Evolutionary conservation across 2,329 filamentous ascomycete genomes (phyloP).

Genomic region (Ophiostoma ulmi): DNA sequence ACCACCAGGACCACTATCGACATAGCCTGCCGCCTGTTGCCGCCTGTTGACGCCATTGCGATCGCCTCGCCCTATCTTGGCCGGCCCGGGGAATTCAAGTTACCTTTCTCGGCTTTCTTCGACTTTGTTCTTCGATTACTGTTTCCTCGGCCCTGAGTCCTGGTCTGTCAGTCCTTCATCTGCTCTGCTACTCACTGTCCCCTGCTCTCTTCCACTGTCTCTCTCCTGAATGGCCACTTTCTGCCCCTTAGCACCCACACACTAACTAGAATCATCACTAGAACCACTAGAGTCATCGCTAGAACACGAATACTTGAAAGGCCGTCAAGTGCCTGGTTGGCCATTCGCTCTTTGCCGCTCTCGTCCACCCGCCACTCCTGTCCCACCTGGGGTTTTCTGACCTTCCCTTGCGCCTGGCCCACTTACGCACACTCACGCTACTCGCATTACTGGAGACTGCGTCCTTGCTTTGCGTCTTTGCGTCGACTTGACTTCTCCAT

Average conservation of each 20-base stretch:
- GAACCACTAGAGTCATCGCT: neutral
- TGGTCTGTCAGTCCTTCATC: neutral
- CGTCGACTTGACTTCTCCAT: conserved; percentile 6
- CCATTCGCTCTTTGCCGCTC: neutral
- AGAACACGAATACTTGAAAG: neutral
- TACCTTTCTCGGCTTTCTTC: conserved; percentile 3
- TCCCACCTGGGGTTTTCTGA: conserved; percentile 16
- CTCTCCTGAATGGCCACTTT: neutral
- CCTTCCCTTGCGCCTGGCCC: conserved; percentile 21
- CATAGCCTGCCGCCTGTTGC: no score
- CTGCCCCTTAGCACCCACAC: neutral
- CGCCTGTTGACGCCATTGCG: conserved; percentile 19
- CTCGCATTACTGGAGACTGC: neutral
- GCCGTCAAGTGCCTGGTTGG: neutral
- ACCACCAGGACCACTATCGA: neutral
- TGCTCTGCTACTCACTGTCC: neutral
- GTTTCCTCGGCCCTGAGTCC: no score
- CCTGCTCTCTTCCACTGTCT: no score
- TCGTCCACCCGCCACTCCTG: conserved; percentile 20
- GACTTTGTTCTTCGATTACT: neutral
- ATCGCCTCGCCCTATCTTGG: conserved; percentile 18
- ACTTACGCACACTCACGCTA: conserved; percentile 13
- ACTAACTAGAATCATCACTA: neutral
- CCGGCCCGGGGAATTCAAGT: conserved; percentile 8
- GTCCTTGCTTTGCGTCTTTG: neutral